Conservation (phyloP, 441 rosid genomes). For the Euphorbia schlechtendalii region DNA sequence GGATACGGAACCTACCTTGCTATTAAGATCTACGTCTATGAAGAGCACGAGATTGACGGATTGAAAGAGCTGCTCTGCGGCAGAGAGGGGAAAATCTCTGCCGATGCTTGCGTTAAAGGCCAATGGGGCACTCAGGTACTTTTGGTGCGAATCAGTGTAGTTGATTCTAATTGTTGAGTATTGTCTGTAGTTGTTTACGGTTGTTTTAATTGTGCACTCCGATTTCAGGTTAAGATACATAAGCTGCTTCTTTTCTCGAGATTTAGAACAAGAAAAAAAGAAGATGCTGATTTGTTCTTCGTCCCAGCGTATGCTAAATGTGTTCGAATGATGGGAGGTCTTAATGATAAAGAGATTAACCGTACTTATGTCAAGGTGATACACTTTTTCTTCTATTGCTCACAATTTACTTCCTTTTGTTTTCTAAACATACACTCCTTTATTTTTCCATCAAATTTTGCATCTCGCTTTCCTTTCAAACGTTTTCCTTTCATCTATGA, state of each 20-base stretch:
- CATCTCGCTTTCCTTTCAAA: no score
- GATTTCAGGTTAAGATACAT: conserved; percentile 74
- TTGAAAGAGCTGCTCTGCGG: conserved; percentile 62
- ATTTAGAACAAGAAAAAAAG: conserved; percentile 60
- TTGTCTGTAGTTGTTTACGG: background rate
- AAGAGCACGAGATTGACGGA: conserved; percentile 73
- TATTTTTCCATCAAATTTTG: no score
- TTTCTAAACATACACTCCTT: no score
- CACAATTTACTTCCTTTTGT: background rate
- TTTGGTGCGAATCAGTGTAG: background rate
- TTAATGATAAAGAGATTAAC: conserved; percentile 87
- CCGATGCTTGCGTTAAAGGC: conserved; percentile 68
- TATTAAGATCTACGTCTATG: conserved; percentile 80
- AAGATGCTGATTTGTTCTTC: conserved; percentile 87
- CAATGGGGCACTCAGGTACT: conserved; percentile 99
- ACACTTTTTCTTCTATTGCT: background rate
- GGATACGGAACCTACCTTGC: conserved; percentile 64
- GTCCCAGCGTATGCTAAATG: conserved; percentile 92
- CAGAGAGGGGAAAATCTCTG: conserved; percentile 47
- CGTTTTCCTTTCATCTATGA: no score
- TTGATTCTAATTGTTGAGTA: background rate
- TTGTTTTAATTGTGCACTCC: background rate
- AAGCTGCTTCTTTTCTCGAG: conserved; percentile 52
- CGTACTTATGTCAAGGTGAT: conserved; percentile 73
- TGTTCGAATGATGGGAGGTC: conserved; percentile 86